These are phyloP conservation scores for Ganoderma sinense DNA, from an alignment of 1,284 basidiomycete species.

Conservation along the genomic window DNA sequence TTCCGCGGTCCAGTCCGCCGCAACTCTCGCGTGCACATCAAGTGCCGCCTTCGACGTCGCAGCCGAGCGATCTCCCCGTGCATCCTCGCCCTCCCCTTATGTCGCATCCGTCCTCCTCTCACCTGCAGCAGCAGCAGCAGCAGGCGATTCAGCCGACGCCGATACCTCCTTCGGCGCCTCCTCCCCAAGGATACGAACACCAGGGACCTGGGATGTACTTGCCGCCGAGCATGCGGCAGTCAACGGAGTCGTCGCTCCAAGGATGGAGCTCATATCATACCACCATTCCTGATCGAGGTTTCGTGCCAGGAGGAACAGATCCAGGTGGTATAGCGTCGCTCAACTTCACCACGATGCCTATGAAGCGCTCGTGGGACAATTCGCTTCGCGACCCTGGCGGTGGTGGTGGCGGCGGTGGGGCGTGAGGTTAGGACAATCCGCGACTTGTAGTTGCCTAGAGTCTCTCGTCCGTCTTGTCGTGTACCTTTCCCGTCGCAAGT, in stretches of 20 bases:
- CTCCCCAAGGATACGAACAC: not conserved
- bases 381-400: slow-evolving; percentile 21
- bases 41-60: not conserved
- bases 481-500: not conserved
- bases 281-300: slow-evolving; percentile 5
- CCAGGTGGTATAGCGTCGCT: not conserved
- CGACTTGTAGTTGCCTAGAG: not conserved
- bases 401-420: slow-evolving; percentile 23
- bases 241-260: slow-evolving; percentile 27
- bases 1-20: slow-evolving; percentile 9
- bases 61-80: not conserved
- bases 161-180: not conserved
- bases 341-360: slow-evolving; percentile 14
- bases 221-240: slow-evolving; percentile 18
- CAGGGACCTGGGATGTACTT: not conserved
- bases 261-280: slow-evolving; percentile 26
- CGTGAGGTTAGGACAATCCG: not conserved
- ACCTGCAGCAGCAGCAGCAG: not conserved
- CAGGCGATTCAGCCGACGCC: not conserved
- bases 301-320: not conserved
- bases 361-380: slow-evolving; percentile 27
- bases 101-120: not conserved
- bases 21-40: slow-evolving; percentile 7
- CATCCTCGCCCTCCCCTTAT: not conserved
- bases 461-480: not conserved